These are phyloP conservation scores for Panicum hallii DNA, from an alignment of 202 grass and related monocot species.

Conservation along the genomic window DNA sequence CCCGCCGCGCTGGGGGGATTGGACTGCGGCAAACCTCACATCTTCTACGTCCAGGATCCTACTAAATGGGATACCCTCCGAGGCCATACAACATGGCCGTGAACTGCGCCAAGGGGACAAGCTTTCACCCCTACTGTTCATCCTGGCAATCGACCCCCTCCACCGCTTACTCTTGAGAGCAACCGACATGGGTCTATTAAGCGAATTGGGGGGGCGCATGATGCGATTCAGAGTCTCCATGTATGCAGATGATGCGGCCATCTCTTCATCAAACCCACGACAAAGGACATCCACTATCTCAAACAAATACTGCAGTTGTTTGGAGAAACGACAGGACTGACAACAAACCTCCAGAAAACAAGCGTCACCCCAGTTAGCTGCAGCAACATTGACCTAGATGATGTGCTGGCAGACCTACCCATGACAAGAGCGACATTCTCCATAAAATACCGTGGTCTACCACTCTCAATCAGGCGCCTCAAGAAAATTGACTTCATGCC, in stretches of 20 bases:
- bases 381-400: no score
- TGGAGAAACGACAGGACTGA: no score
- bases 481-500: no score
- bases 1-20: rapidly evolving
- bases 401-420: no score
- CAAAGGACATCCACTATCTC: no score
- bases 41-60: not conserved
- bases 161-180: rapidly evolving
- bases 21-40: rapidly evolving
- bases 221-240: rapidly evolving
- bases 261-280: not conserved
- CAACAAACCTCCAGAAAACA: no score
- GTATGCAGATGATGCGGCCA: not conserved
- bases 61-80: rapidly evolving
- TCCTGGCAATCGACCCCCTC: not conserved
- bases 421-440: no score
- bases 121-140: not conserved
- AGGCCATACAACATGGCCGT: not conserved
- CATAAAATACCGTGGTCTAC: no score
- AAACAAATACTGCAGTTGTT: rapidly evolving
- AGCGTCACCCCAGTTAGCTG: no score
- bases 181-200: rapidly evolving
- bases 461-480: no score
- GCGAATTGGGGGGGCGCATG: rapidly evolving
- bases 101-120: not conserved